Conservation (phyloP, 306 rosid species). For the Styphnolobium japonicum region DNA sequence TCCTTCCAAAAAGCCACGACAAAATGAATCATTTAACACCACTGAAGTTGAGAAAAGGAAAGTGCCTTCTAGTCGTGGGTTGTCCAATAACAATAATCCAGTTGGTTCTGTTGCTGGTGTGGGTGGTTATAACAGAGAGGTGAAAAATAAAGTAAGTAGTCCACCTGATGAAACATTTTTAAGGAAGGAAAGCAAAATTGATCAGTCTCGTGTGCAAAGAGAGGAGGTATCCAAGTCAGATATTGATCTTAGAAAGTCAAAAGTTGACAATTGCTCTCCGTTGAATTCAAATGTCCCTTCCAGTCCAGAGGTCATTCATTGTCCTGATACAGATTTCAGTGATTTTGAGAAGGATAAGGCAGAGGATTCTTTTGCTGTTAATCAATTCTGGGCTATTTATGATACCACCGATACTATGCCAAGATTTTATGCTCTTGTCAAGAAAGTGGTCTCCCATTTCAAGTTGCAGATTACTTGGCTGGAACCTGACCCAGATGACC, state of each 20-base stretch:
- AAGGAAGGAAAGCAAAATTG: conserved; percentile 25
- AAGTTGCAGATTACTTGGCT: conserved; percentile 71
- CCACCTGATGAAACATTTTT: conserved; percentile 34
- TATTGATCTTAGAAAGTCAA: conserved; percentile 11
- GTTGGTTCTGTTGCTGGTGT: conserved; percentile 18
- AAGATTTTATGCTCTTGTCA: conserved; percentile 74
- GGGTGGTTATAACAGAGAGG: conserved; percentile 17
- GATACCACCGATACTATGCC: conserved; percentile 73
- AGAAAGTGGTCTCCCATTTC: conserved; percentile 63
- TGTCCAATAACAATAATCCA: conserved; percentile 14
- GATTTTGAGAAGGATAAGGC: conserved; percentile 63
- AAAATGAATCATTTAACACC: conserved; percentile 21
- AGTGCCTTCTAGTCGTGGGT: conserved; percentile 27
- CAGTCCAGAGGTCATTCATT: conserved; percentile 9
- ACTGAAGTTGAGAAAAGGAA: conserved; percentile 35
- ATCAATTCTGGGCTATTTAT: conserved; percentile 79
- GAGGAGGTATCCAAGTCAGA: conserved; percentile 34
- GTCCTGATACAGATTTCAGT: conserved; percentile 66
- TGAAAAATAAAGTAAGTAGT: conserved; percentile 6
- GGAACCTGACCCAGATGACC: conserved; percentile 58
- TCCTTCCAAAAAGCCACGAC: conserved; percentile 44
- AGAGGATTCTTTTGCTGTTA: conserved; percentile 44
- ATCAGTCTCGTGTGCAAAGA: conserved; percentile 25
- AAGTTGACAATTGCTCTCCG: conserved; percentile 21
- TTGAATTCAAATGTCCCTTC: conserved; percentile 31